Base-by-base conservation (phyloP, 495 filamentous ascomycete species). In the Alectoria sarmentosa region DNA sequence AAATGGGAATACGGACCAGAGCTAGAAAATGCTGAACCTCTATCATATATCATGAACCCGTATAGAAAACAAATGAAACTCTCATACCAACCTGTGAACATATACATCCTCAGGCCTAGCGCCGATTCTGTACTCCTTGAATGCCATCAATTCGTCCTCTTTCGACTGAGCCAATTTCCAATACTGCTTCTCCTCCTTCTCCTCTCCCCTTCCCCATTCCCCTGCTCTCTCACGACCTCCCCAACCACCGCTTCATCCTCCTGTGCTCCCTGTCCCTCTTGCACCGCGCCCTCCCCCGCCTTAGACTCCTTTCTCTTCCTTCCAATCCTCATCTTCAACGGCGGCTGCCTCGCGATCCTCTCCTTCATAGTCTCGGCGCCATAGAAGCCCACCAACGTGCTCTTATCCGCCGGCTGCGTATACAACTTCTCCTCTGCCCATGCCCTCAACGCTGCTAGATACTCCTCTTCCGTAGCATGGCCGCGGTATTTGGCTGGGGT, bases 401-500 rank as follows among this genome's bases (percentile, higher is more conserved):
- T 44, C 32, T 64, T 64, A 3, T 64, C 62, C 54, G 19, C 4
- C 34, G 56, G 54, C 42, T 39, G n/a, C n/a, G 13, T 36, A 5
- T 46, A 48, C 41, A 36, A 11, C n/a, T 64, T 64, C 32, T 64
- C 62, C 26, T 64, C 62, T 11, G 62, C 62, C 62, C 62, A 64
- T 3, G 28, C 62, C 19, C 62, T 32, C 23, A 64, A 42, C 14
- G 62, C 62, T 6, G 55, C 41, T 19, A 64, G 14, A 3, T 64
- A 64, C 13, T 37, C 55, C 11, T 55, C 62, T 30, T 59, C 55
- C 9, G 41, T 58, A 21, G 54, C 39, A 15, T 64, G 62, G 28
- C 55, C 55, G 30, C 42, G 54, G 56, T 64, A 64, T 23, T 7
- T 34, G 55, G 55, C 39, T 0, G 55, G 62, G 4, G 62, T 58